Conservation (phyloP, 1,139 yeast genomes). For the Trichomonascaceae sp. region DNA sequence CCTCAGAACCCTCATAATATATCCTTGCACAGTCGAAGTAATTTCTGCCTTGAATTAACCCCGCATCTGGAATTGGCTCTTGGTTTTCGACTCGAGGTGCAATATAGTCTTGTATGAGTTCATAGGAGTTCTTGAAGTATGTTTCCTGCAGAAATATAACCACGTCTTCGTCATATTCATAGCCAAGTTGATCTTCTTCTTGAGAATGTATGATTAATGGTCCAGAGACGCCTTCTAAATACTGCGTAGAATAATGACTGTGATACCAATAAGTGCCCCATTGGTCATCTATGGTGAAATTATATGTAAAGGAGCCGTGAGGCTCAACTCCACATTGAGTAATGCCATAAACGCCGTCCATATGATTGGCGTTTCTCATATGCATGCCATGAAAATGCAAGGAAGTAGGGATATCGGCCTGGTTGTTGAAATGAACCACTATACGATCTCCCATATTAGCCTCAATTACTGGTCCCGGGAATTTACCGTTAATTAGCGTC, state of each 20-base stretch:
- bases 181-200: slow-evolving; percentile 30
- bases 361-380: slow-evolving; percentile 56
- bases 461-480: slow-evolving; percentile 72
- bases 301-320: slow-evolving; percentile 54
- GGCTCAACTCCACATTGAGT: slow-evolving; percentile 79
- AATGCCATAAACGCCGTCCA: slow-evolving; percentile 79
- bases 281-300: slow-evolving; percentile 67
- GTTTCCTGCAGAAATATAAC: slow-evolving; percentile 61
- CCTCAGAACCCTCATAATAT: slow-evolving; percentile 31
- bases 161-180: slow-evolving; percentile 62
- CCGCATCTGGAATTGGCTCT: slow-evolving; percentile 71
- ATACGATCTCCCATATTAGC: slow-evolving; percentile 65
- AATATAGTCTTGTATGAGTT: slow-evolving; percentile 48
- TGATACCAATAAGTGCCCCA: slow-evolving; percentile 84
- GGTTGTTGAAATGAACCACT: slow-evolving; percentile 54
- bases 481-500: slow-evolving; percentile 65
- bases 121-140: slow-evolving; percentile 56
- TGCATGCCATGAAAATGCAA: slow-evolving; percentile 81
- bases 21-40: slow-evolving; percentile 27
- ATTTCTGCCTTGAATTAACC: slow-evolving; percentile 36
- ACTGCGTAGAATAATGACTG: slow-evolving; percentile 73
- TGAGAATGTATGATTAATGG: slow-evolving; percentile 55
- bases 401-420: slow-evolving; percentile 58
- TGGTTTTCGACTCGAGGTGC: slow-evolving; percentile 79
- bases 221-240: slow-evolving; percentile 79